Conservation (phyloP, 371 early-diverging fungal genomes). For the Polyrhizophydium stewartii region DNA sequence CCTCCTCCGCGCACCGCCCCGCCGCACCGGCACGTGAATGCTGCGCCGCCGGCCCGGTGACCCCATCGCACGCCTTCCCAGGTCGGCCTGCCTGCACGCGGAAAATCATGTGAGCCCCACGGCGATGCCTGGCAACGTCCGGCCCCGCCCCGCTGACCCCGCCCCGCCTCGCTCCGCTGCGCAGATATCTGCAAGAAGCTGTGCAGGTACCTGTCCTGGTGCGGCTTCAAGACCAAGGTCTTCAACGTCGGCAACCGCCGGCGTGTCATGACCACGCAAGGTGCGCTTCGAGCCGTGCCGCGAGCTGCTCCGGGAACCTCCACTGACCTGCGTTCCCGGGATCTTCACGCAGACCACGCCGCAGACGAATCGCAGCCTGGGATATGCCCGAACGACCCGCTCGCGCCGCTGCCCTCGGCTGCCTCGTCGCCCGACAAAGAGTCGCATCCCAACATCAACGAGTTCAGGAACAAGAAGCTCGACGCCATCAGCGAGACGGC, state of each 20-base stretch:
- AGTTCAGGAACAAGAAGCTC: not conserved
- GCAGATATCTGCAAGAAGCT: slow-evolving; percentile 79
- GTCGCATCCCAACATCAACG: not conserved
- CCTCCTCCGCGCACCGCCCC: too few species aligned
- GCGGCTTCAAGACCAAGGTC: slow-evolving; percentile 42
- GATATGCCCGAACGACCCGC: too few species aligned
- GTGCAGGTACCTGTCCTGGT: slow-evolving; percentile 57
- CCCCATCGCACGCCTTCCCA: too few species aligned
- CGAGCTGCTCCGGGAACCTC: too few species aligned
- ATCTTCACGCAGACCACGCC: too few species aligned
- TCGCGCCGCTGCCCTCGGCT: too few species aligned
- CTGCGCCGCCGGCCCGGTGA: too few species aligned
- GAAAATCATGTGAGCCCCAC: slow-evolving; percentile 62
- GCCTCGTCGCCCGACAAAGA: too few species aligned
- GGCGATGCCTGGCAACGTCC: not conserved
- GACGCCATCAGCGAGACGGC: not conserved
- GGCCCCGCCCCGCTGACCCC: not conserved
- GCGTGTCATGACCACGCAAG: slow-evolving; percentile 54
- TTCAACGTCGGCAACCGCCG: slow-evolving; percentile 88
- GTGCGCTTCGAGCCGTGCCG: too few species aligned
- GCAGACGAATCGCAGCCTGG: not conserved
- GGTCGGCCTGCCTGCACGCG: slow-evolving; percentile 84
- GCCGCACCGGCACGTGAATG: too few species aligned
- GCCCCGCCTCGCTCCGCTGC: not conserved
- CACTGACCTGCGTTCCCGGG: too few species aligned